Percentiles rank a stretch among this genome's conserved stretches.
Conservation (phyloP, 2,329 filamentous ascomycete genomes). For the Sclerotinia nivalis region DNA sequence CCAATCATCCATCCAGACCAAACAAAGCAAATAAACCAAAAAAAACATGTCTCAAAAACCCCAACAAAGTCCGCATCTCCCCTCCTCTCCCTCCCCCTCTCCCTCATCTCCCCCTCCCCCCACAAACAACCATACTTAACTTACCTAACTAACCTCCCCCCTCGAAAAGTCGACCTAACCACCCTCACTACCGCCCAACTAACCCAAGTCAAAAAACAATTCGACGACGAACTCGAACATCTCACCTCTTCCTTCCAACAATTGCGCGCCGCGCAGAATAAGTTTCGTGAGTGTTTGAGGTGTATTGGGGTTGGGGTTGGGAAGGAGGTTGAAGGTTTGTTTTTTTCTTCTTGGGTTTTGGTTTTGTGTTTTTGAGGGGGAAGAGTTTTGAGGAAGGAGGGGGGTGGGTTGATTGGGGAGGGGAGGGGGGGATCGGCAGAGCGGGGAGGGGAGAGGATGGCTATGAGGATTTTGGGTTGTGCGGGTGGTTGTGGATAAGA, state of each 20-base stretch:
- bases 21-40: too few species aligned
- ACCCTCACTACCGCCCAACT: conserved; percentile 83
- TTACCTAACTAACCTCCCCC: neutral
- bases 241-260: conserved; percentile 87
- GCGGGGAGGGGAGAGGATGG: too few species aligned
- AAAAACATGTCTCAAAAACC: neutral
- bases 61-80: conserved; percentile 1
- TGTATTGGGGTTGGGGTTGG: conserved; percentile 66
- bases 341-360: neutral
- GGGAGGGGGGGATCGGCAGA: too few species aligned
- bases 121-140: neutral
- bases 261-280: conserved; percentile 83
- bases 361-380: neutral
- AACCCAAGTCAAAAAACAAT: conserved; percentile 88
- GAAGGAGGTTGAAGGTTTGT: conserved; percentile 43
- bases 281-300: conserved; percentile 86
- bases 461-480: neutral
- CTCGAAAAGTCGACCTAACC: conserved; percentile 61
- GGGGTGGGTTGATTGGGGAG: neutral
- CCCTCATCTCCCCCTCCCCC: too few species aligned
- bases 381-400: too few species aligned
- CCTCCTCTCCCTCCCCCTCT: neutral
- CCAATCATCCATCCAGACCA: too few species aligned
- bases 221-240: conserved; percentile 95
- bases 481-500: too few species aligned